Base-by-base conservation (phyloP, 2,329 filamentous ascomycete species). In the Aspergillus piperis region DNA sequence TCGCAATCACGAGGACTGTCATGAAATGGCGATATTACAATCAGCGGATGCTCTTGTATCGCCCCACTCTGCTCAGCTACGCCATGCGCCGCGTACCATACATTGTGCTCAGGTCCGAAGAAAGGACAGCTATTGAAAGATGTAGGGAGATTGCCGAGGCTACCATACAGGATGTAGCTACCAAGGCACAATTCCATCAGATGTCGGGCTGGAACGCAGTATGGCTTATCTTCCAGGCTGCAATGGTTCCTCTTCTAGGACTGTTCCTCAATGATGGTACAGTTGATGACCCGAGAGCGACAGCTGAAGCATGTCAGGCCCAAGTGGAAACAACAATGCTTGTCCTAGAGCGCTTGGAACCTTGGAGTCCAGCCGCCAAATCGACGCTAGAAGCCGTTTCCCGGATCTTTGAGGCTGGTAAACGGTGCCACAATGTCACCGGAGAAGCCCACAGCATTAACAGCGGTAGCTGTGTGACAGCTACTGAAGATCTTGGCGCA, bases 21-120 rank as follows among this genome's bases (percentile, higher is more conserved):
- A 91, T 92, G 88, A 90, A 90, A 73, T 93, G 90, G 90, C 84
- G 90, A 13, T 93, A 90, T 71, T 87, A 90, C 70, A 92, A 91
- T 67, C 83, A 92, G 50, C 87, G 90, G 50, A 89, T 92, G 76
- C 83, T 93, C 1, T 84, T 93, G 21, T 88, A 92, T 73, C 83
- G 90, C 2, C 90, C 90, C 0, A 86, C 89, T 0, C 81, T 94
- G 1, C 82, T 93, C 5, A 88, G 85, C 75, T 78, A 90, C 69
- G 81, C 86, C 70, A 81, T 81, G 81, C 68, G 78, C 64, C 66
- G 83, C 67, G 80, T 83, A 71, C 55, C 83, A 70, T 81, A 81
- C 59, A 74, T 82, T 52, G 77, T 82, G 68, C 75, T 74, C 71
- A 79, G 63, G 68, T 81, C 86, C 2, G 85, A 91, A 62, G 90